Base-by-base conservation (phyloP, 2,329 filamentous ascomycete genomes). In the Didymosphaeria variabile region DNA sequence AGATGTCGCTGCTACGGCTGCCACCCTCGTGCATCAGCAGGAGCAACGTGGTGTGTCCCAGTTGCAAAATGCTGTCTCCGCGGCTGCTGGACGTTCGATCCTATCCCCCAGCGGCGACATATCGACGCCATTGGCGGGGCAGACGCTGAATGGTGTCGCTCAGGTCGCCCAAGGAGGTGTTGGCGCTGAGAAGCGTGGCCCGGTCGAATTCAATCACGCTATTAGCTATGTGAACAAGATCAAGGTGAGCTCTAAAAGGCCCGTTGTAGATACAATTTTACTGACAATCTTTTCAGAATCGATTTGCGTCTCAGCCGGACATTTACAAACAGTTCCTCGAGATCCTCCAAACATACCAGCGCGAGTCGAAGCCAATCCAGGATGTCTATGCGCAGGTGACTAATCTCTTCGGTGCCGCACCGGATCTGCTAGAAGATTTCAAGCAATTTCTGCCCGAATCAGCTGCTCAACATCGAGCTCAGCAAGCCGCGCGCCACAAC, bases 151-250 rank as follows among this genome's bases (percentile, higher is more conserved):
- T 70, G 88, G 87, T 47, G 84, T 84, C 62, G 85, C 84, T 23
- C 83, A 68, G 81, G 87, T 79, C 79, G 90, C 80, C 81, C 86
- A 78, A 81, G 83, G 79, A 29, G 78, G 77, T n/a, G 80, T 82
- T 58, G 79, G 79, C 55, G 71, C 72, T 76, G 94, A 96, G 78
- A 96, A 95, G 75, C 88, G 94, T 58, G 94, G 94, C 0, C 95
- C 95, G 1, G 95, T 99, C 19, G 95, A 99, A 75, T 99, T 99
- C 79, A 99, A 99, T 76, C 95, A 99, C 80, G 95, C 95, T 0
- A 99, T 99, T 66, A 98, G 94, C 77, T 99, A 99, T 73, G 95
- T 99, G 57, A 99, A 99, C 77, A 99, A 99, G 82, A 99, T 99
- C 73, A 99, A 99, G 90, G 94, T 95, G 81, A 78, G 86, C 70